Evolutionary conservation across 176 grass and related monocot genomes (phyloP).

Genomic region (Oryza officinalis): DNA sequence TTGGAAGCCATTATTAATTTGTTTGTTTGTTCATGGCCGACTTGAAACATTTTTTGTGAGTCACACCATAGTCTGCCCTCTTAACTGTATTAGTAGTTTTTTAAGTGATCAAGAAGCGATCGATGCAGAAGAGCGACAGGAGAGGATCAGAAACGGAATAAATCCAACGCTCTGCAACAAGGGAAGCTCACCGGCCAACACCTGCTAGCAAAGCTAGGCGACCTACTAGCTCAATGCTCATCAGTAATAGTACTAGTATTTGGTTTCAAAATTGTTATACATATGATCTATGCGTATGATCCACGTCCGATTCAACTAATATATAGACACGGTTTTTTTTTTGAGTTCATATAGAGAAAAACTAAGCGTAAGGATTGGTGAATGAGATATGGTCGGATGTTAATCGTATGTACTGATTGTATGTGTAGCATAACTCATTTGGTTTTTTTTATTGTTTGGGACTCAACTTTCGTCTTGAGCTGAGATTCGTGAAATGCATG

Average conservation of each 20-base stretch:
- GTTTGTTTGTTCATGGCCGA: neutral
- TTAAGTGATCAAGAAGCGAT: neutral
- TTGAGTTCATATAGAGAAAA: too few relatives aligned
- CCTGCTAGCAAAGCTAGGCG: neutral
- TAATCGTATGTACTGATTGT: too few relatives aligned
- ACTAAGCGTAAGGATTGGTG: too few relatives aligned
- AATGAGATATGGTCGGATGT: too few relatives aligned
- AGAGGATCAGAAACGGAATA: slow-evolving; percentile 34
- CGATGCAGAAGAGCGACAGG: neutral
- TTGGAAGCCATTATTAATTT: neutral
- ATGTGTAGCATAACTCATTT: too few relatives aligned
- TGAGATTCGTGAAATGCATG: neutral
- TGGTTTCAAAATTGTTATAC: too few relatives aligned
- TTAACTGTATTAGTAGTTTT: neutral
- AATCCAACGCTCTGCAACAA: slow-evolving; percentile 41
- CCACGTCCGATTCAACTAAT: too few relatives aligned
- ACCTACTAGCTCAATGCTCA: neutral
- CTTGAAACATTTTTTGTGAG: neutral
- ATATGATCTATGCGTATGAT: too few relatives aligned
- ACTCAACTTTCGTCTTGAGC: neutral
- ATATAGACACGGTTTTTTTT: too few relatives aligned
- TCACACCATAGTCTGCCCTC: neutral
- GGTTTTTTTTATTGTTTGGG: neutral
- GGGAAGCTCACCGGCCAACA: slow-evolving; percentile 43
- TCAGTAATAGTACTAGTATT: neutral